These are phyloP conservation scores for Pyrenula massariospora DNA, from an alignment of 495 filamentous ascomycete genomes.

Conservation along the genomic window DNA sequence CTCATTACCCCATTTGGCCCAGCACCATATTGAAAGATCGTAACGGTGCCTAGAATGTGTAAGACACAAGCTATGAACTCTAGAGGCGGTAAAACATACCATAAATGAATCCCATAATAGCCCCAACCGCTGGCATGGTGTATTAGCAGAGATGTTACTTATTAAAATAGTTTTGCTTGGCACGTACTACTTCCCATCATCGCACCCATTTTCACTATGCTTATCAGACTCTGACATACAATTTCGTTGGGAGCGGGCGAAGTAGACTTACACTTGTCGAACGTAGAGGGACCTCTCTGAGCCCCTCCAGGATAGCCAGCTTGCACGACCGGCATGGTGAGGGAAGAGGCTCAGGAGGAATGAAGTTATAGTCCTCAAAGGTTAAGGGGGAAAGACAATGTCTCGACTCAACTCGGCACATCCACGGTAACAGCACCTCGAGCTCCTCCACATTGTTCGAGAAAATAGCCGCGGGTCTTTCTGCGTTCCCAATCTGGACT, in stretches of 20 bases:
- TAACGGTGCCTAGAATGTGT: constrained; percentile 58
- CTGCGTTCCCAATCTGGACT: not conserved
- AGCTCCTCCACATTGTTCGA: not conserved
- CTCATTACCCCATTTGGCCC: constrained; percentile 88
- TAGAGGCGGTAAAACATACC: constrained; percentile 37
- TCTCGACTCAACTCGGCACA: not conserved
- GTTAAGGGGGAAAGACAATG: not conserved
- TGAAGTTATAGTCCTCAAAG: too few relatives aligned
- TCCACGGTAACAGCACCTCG: not conserved
- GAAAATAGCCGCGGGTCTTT: not conserved
- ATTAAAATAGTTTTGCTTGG: too few relatives aligned
- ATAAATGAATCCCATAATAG: constrained; percentile 96
- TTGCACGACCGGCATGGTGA: constrained; percentile 57
- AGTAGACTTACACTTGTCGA: constrained; percentile 74
- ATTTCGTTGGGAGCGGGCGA: not conserved
- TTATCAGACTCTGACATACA: constrained; percentile 13
- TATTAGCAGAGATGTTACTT: constrained; percentile 3
- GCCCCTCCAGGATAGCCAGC: not conserved
- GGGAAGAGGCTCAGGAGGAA: not conserved
- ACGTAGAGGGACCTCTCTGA: constrained; percentile 58
- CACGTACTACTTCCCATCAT: constrained; percentile 94
- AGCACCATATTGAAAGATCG: constrained; percentile 86
- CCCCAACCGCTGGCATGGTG: constrained; percentile 61
- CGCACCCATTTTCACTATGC: constrained; percentile 87
- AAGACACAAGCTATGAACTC: not conserved